Percentiles rank a stretch among this genome's conserved stretches.
Evolutionary conservation across 2,329 filamentous ascomycete species (phyloP).

Genomic region (Aspergillus calidoustus): DNA sequence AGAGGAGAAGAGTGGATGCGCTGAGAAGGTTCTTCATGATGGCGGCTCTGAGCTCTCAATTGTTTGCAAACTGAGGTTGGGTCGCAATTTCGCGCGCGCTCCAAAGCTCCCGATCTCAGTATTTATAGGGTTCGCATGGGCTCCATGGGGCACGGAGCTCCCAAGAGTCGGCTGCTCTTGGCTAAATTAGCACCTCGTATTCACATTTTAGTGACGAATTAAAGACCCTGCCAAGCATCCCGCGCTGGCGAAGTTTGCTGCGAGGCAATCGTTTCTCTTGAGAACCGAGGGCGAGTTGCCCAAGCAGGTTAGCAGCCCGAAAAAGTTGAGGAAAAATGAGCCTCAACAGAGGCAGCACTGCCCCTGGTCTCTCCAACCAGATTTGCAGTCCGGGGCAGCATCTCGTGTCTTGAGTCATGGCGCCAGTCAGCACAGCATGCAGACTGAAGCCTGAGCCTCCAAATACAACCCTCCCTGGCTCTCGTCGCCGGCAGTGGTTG

Average conservation of each 20-base stretch:
- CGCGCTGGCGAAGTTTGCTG: neutral
- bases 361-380: neutral
- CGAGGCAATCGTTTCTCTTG: neutral
- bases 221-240: neutral
- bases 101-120: neutral
- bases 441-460: too few species aligned
- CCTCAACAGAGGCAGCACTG: neutral
- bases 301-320: neutral
- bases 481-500: neutral
- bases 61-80: neutral
- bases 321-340: neutral
- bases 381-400: neutral
- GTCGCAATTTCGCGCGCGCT: neutral
- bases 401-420: neutral
- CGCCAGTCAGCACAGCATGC: neutral
- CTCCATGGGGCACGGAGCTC: neutral
- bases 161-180: neutral
- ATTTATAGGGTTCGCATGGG: neutral
- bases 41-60: neutral
- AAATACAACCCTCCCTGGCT: neutral
- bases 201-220: neutral
- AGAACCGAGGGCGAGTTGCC: too few species aligned
- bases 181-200: neutral
- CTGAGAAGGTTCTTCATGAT: neutral
- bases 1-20: neutral